Base-by-base conservation (phyloP, 306 rosid species). In the Dalbergia cultrata region DNA sequence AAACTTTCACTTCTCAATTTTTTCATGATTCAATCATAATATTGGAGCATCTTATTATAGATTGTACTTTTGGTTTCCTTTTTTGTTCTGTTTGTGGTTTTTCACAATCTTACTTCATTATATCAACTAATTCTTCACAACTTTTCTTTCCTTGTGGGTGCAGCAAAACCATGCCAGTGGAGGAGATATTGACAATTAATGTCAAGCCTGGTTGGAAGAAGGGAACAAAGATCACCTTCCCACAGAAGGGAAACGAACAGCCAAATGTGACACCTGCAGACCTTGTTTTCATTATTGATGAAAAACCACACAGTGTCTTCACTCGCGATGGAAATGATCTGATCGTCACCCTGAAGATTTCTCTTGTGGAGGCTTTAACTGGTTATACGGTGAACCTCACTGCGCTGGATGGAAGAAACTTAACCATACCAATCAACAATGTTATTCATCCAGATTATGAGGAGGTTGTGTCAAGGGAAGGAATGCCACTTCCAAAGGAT, bases 201-300 rank as follows among this genome's bases (percentile, higher is more conserved):
- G 63, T 90, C 64, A 84, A 88, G 61, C 89, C 91, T 65, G 91
- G 91, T 18, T 87, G 93, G 93, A 89, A 87, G 74, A 89, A 89
- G 83, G 91, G 93, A 45, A 89, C 93, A 10, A 89, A 89, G 86
- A 87, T 89, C 84, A 89, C 89, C 70, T 89, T 87, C 67, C 85
- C 88, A 0, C 88, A 89, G 87, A 89, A 89, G 67, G 93, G 93
- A 54, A 89, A 89, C 6, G 87, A 87, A 81, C 91, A 81, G 31
- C 89, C 91, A 10, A 79, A 87, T 37, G 79, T 86, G 34, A 63
- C 59, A 5, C 88, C 90, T 6, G 87, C 93, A 2, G 91, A 89
- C 75, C 84, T 89, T 45, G 84, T 89, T 35, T 89, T 87, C 75
- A 74, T 87, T 35, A 49, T 89, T 0, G 93, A 87, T 1, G 93